Evolutionary conservation across 2,329 filamentous ascomycete species (phyloP), one percentile per base, ranked within the genome.

Genomic region (Paraphoma chrysanthemicola): DNA sequence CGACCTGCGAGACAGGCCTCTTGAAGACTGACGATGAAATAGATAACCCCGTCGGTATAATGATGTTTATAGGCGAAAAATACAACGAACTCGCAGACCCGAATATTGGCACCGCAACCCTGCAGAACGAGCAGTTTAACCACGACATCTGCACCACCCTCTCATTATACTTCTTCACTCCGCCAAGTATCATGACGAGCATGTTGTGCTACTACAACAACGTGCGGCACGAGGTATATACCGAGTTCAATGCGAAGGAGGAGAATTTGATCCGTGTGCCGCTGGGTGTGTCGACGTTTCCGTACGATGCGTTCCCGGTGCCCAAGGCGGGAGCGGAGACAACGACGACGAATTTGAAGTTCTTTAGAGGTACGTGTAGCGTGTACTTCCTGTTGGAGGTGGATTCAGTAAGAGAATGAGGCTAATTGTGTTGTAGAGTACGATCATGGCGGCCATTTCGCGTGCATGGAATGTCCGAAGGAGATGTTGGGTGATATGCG

Each of bases 11-110:
- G 29, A 16, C 3, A 30, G n/a, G 11, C 2, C 9, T 11, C 4
- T 10, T 29, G 44, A 16, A 17, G 12, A 47, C 23, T 45, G 23
- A 45, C 43, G 4, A 3, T 12, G 8, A 7, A 47, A 14, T n/a
- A 47, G 44, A 77, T 48, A 42, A 42, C 10, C 80, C 79, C 0
- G 64, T 81, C 2, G 80, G 79, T 0, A 75, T 80, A 42, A 70
- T 81, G 65, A 75, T 77, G 47, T 81, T 77, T 61, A 69, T 81
- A 0, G 80, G 78, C 1, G 78, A 81, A 57, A 80, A 82, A 65
- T 78, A 78, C 54, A 64, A 74, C 33, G 77, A 80, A 62, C 67
- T 76, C 6, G 67, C 74, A 11, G 71, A 76, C 48, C 74, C 76
- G 12, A 61, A 51, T 12, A 51, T 65, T 7, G 57, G 59, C 17